Conservation (phyloP, 495 filamentous ascomycete genomes). For the Hyaloscypha finlandica region DNA sequence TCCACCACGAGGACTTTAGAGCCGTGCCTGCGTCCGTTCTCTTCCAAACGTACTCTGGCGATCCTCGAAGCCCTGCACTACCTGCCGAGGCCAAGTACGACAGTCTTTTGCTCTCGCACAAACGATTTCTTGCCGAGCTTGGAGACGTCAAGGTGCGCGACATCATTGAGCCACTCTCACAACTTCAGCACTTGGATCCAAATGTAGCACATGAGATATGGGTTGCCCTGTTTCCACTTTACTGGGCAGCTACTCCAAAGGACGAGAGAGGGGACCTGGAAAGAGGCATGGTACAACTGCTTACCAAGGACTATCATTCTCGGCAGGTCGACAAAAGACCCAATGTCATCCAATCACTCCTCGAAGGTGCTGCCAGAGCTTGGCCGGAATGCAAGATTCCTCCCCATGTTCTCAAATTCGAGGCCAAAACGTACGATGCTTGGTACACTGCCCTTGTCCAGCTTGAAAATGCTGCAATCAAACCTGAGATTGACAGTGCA, state of each 20-base stretch:
- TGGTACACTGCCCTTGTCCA: slow-evolving; percentile 90
- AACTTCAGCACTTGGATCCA: slow-evolving; percentile 88
- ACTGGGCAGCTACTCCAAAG: slow-evolving; percentile 83
- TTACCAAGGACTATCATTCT: slow-evolving; percentile 94
- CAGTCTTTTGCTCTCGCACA: slow-evolving; percentile 72
- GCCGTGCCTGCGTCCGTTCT: slow-evolving; percentile 69
- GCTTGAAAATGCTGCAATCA: slow-evolving; percentile 81
- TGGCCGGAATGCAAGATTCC: slow-evolving; percentile 88
- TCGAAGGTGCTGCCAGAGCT: slow-evolving; percentile 80
- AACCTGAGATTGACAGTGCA: slow-evolving; percentile 79
- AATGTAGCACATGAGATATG: slow-evolving; percentile 83
- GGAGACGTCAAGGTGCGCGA: slow-evolving; percentile 84
- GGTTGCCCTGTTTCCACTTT: slow-evolving; percentile 87
- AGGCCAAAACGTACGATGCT: slow-evolving; percentile 86
- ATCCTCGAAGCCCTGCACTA: slow-evolving; percentile 66
- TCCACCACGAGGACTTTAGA: slow-evolving; percentile 83
- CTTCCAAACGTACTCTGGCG: slow-evolving; percentile 69
- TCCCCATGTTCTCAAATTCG: slow-evolving; percentile 91
- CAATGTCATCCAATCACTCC: slow-evolving; percentile 88
- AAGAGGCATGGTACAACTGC: slow-evolving; percentile 78
- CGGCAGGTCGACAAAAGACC: slow-evolving; percentile 91
- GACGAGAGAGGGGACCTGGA: slow-evolving; percentile 92
- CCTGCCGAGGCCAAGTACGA: slow-evolving; percentile 85
- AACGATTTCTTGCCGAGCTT: slow-evolving; percentile 78
- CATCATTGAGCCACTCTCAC: slow-evolving; percentile 85